These are phyloP conservation scores for Malus hybrid DNA, from an alignment of 331 rosid genomes.

Conservation along the genomic window DNA sequence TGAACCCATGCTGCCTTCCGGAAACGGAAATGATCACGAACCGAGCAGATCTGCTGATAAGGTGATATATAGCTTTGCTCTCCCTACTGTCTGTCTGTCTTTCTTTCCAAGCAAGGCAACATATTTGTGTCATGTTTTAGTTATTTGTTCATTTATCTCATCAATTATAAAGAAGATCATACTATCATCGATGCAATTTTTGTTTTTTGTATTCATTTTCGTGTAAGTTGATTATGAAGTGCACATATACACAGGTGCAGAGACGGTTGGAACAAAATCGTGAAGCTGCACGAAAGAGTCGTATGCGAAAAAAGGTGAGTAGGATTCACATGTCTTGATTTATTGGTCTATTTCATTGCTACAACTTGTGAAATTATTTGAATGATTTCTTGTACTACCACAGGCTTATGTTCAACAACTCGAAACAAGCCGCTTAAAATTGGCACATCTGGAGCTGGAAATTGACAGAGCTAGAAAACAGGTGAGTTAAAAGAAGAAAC, in stretches of 20 bases:
- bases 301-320: slow-evolving; percentile 74
- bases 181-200: background rate
- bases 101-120: background rate
- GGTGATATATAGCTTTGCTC: slow-evolving; percentile 28
- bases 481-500: slow-evolving; percentile 35
- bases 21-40: slow-evolving; percentile 46
- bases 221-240: slow-evolving; percentile 6
- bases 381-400: slow-evolving; percentile 2
- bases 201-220: background rate
- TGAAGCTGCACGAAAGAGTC: slow-evolving; percentile 86
- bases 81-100: background rate
- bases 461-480: slow-evolving; percentile 57
- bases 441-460: slow-evolving; percentile 75
- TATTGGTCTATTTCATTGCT: background rate
- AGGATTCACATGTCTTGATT: background rate
- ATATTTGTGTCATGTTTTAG: background rate
- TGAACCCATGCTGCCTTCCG: slow-evolving; percentile 39
- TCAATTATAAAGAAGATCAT: background rate
- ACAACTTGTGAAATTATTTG: background rate
- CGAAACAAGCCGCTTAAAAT: slow-evolving; percentile 83
- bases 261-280: slow-evolving; percentile 89
- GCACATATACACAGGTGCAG: slow-evolving; percentile 32
- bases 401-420: slow-evolving; percentile 89
- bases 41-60: slow-evolving; percentile 40
- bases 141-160: background rate